Percentiles rank a stretch among this genome's conserved stretches.
phyloP scores from a whole-genome alignment of 441 rosid species.

The Populus hybrid region DNA sequence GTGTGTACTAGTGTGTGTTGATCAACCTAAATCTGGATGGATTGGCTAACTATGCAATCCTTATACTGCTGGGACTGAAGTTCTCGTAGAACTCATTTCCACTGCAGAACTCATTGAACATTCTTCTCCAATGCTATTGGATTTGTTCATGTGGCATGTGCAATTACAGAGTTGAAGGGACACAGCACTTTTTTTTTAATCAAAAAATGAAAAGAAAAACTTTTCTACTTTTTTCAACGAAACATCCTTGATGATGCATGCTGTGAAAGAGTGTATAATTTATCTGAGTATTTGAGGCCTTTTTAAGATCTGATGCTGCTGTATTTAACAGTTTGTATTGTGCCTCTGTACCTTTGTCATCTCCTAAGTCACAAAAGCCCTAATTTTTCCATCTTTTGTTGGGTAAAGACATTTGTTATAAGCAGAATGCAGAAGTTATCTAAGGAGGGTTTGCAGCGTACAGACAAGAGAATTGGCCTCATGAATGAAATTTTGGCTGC shows the following conservation, averaged over 20 bases:
- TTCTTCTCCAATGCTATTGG: neutral
- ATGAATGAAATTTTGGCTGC: slow-evolving; percentile 99
- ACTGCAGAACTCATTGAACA: neutral
- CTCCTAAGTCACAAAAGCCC: neutral
- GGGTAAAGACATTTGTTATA: slow-evolving; percentile 77
- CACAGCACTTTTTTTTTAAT: neutral
- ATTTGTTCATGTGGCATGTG: neutral
- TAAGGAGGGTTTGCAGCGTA: slow-evolving; percentile 98
- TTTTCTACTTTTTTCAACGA: no score
- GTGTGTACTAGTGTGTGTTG: neutral
- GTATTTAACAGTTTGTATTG: slow-evolving; percentile 3
- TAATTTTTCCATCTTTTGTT: slow-evolving; percentile 10
- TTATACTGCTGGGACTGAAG: neutral
- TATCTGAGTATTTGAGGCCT: neutral
- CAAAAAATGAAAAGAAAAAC: neutral
- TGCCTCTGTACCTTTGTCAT: neutral
- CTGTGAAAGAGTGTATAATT: neutral
- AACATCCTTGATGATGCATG: neutral
- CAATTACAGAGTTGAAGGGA: neutral
- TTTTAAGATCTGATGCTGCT: neutral
- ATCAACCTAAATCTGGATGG: neutral
- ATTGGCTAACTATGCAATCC: neutral
- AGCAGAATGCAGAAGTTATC: slow-evolving; percentile 92
- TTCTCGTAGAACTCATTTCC: neutral
- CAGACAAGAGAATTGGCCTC: slow-evolving; percentile 97